phyloP scores from a whole-genome alignment of 192 early-diverging fungal species.

The Backusella circina region DNA sequence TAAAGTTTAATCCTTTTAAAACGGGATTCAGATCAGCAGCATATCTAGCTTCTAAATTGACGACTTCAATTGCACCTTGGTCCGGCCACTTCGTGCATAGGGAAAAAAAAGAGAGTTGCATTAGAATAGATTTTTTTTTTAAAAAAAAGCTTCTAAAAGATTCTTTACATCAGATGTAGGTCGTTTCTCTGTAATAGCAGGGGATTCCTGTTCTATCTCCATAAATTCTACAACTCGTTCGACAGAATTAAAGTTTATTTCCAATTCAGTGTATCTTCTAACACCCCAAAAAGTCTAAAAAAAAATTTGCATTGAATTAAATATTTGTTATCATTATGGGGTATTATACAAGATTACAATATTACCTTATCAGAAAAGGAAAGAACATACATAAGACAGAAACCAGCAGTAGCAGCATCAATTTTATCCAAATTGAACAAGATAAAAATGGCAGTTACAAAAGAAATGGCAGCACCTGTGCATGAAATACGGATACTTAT shows the following conservation, averaged over 20 bases:
- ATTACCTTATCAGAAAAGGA: slow-evolving; percentile 54
- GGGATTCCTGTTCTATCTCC: slow-evolving; percentile 76
- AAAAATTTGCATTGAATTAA: slow-evolving; percentile 13
- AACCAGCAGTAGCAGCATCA: slow-evolving; percentile 78
- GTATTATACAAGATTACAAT: slow-evolving; percentile 61
- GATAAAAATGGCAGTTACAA: slow-evolving; percentile 62
- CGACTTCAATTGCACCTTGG: slow-evolving; percentile 68
- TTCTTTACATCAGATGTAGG: slow-evolving; percentile 45
- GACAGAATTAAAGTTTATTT: slow-evolving; percentile 80
- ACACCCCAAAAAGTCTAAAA: slow-evolving; percentile 60
- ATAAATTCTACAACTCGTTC: slow-evolving; percentile 87
- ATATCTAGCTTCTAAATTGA: slow-evolving; percentile 74
- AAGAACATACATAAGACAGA: slow-evolving; percentile 77
- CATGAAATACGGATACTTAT: slow-evolving; percentile 74
- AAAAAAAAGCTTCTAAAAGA: slow-evolving; percentile 21
- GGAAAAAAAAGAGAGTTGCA: not conserved
- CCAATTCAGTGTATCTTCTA: slow-evolving; percentile 61
- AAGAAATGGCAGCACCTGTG: slow-evolving; percentile 64
- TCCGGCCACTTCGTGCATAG: slow-evolving; percentile 59
- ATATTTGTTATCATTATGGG: slow-evolving; percentile 4
- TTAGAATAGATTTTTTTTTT: too few relatives aligned
- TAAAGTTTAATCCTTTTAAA: slow-evolving; percentile 68
- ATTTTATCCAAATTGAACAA: slow-evolving; percentile 47
- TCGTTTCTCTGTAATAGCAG: slow-evolving; percentile 49
- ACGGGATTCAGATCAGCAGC: slow-evolving; percentile 66